Percentiles rank a stretch among this genome's conserved stretches.
These are phyloP conservation scores for Noccaea bulbosa DNA, from an alignment of 345 rosid species.

Conservation along the genomic window DNA sequence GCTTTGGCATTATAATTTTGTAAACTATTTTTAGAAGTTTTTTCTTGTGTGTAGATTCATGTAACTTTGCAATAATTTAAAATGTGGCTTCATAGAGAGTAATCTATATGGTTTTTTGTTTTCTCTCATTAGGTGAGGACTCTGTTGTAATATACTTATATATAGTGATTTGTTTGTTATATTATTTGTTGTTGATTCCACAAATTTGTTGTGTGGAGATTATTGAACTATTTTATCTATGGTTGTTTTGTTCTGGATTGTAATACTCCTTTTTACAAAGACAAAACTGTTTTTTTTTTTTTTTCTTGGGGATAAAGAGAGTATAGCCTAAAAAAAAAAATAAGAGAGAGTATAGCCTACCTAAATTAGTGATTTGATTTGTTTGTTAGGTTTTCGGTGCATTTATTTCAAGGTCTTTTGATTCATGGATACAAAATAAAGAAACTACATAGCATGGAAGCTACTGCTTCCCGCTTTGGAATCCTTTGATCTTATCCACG, in stretches of 20 bases:
- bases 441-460: too few relatives aligned
- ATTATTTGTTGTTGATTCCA: background rate
- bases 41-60: conserved; percentile 28
- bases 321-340: too few relatives aligned
- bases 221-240: conserved; percentile 1
- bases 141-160: conserved; percentile 28
- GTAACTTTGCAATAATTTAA: conserved; percentile 16
- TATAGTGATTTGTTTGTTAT: conserved; percentile 13
- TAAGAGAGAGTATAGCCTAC: background rate
- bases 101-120: conserved; percentile 8
- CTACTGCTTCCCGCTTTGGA: too few relatives aligned
- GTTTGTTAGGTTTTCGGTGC: conserved; percentile 2
- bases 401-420: background rate
- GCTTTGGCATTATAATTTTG: conserved; percentile 35
- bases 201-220: background rate
- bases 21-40: conserved; percentile 16
- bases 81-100: conserved; percentile 20
- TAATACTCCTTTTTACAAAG: too few relatives aligned
- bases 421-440: background rate
- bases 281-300: too few relatives aligned
- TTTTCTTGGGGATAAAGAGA: too few relatives aligned
- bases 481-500: too few relatives aligned
- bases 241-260: background rate
- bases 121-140: background rate
- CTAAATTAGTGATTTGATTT: conserved; percentile 13